A percentile compares a stretch with the other conserved stretches of the same genome.
Evolutionary conservation across 345 rosid species (phyloP).

Genomic region (Citrus unshiu): DNA sequence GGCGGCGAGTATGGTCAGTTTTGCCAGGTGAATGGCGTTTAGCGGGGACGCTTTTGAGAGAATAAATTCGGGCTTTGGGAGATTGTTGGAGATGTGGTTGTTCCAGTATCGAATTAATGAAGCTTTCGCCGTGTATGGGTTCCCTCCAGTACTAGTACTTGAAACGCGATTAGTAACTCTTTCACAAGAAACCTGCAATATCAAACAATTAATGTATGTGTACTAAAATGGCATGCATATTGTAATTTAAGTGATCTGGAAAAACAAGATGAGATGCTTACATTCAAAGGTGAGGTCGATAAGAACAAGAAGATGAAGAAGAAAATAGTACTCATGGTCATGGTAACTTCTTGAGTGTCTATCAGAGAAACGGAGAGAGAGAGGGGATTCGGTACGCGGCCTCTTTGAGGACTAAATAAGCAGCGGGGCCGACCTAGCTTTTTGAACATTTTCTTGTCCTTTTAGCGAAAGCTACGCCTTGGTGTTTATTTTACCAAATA

Average conservation of each 20-base stretch:
- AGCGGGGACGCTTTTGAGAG: conserved; percentile 80
- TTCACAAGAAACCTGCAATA: conserved; percentile 20
- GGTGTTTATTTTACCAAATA: not conserved
- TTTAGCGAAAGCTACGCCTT: not conserved
- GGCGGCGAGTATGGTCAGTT: conserved; percentile 43
- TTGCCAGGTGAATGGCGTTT: conserved; percentile 39
- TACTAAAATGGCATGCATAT: too few species aligned
- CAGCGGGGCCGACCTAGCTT: not conserved
- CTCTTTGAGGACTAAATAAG: conserved; percentile 1
- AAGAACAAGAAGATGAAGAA: conserved; percentile 14
- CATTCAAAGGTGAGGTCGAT: conserved; percentile 14
- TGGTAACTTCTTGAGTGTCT: not conserved
- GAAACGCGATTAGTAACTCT: not conserved
- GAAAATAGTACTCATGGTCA: conserved; percentile 18
- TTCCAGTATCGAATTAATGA: conserved; percentile 83
- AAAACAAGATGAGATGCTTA: conserved; percentile 19
- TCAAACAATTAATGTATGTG: not conserved
- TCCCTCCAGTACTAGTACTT: conserved; percentile 7
- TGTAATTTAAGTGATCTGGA: not conserved
- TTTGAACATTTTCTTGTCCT: not conserved
- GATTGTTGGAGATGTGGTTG: conserved; percentile 40
- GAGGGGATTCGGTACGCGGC: not conserved
- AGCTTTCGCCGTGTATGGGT: conserved; percentile 75
- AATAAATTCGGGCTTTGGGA: conserved; percentile 51
- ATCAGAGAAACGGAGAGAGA: not conserved